Evolutionary conservation across 73 alveolate genomes (phyloP), one percentile per base, ranked within the genome.

Genomic region (Uronychia setigera): DNA sequence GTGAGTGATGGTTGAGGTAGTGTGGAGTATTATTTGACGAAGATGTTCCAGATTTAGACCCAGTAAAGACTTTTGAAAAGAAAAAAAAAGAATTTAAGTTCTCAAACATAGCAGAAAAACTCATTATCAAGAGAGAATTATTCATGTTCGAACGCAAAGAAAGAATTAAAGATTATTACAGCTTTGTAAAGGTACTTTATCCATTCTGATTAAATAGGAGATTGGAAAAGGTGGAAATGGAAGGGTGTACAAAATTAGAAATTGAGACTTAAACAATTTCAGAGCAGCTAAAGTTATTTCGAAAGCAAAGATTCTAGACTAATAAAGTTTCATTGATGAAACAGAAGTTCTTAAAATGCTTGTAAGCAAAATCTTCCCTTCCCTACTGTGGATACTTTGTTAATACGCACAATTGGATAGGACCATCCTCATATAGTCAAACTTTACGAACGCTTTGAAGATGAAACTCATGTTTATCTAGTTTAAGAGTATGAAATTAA

Each of bases 401-500:
- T 5, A 19, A 46, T 19, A 11, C 5, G 19, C n/a, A 11, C 19
- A 5, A 46, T 19, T 19, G 5, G n/a, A 5, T 46, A 46, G 67
- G 67, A 46, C 67, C 67, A 46, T 46, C 67, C 67, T 11, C 5
- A 46, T 19, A 46, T 46, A 5, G 67, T 46, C 67, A 46, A 46
- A 46, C 19, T 46, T 11, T 46, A 46, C 67, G 67, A 46, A 19
- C 67, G 67, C 67, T 46, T 46, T 46, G 67, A 46, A 19, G 67
- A 46, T 19, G 67, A 46, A 19, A 46, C 67, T 46, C 67, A 46
- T 19, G 80, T 81, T 29, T 81, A 81, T 31, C 76, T 81, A 0
- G 88, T 81, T 0, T 81, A 81, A 60, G 88, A 81, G 67, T 46
- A 46, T 19, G 67, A 5, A 5, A 11, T 19, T 19, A 19, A n/a